Percentiles rank a stretch among this genome's conserved stretches.
Evolutionary conservation across 23 red algal genomes (phyloP).

Genomic region (Gracilariopsis chorda): DNA sequence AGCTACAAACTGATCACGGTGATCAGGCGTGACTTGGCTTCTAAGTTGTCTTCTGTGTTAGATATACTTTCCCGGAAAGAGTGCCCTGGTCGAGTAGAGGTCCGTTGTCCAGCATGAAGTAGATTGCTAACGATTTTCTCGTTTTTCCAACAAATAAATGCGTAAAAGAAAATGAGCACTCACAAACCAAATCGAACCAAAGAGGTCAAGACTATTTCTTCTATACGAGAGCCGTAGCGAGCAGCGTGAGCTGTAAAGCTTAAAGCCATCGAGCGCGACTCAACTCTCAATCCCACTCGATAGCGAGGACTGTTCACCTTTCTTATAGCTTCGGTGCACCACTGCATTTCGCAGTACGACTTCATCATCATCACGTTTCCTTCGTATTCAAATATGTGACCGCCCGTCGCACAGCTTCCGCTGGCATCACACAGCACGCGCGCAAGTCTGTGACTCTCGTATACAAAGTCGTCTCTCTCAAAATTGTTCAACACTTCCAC

Average conservation of each 20-base stretch:
- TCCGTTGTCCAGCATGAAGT: too few species aligned
- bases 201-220: background rate
- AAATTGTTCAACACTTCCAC: background rate
- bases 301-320: constrained; percentile 18
- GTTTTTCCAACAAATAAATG: too few species aligned
- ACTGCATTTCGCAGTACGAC: background rate
- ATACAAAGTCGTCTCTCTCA: background rate
- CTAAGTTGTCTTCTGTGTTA: too few species aligned
- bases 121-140: too few species aligned
- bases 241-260: constrained; percentile 1
- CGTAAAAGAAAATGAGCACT: too few species aligned
- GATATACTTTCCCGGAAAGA: too few species aligned
- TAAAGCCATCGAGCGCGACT: background rate
- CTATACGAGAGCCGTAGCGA: background rate
- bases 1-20: too few species aligned
- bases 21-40: too few species aligned
- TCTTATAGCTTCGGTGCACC: background rate
- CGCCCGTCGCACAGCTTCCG: background rate
- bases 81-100: too few species aligned
- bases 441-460: background rate
- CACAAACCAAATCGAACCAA: background rate
- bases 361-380: constrained; percentile 25
- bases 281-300: background rate
- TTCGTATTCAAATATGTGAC: background rate
- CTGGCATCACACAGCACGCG: background rate